Base-by-base conservation (phyloP, 2,329 filamentous ascomycete genomes). In the Orbilia javanica region DNA sequence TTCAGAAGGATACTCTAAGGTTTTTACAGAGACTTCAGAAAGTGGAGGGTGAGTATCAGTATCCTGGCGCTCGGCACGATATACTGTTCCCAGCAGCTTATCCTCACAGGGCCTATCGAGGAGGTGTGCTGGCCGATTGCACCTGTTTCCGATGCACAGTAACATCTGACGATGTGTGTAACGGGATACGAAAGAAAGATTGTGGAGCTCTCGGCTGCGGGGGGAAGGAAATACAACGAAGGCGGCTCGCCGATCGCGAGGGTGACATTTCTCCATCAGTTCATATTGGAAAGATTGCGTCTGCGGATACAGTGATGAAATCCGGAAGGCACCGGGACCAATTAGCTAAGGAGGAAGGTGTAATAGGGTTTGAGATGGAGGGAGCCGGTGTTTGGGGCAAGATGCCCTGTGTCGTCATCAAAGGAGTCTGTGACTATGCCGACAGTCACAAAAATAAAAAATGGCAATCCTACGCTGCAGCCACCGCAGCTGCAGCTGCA, bases 261-360 rank as follows among this genome's bases (percentile, higher is more conserved):
- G 20, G 27, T 15, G 13, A 15, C 6, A 27, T 42, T n/a, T 18
- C 7, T 6, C 68, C 68, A 13, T 22, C n/a, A 44, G 29, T 84
- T 13, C 83, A 84, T 52, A 83, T 84, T 65, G 84, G 84, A n/a
- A 70, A 50, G 0, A 82, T 85, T 25, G 84, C 82, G 11, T 83
- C 82, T 18, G 83, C 81, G 8, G 81, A 84, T 53, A 68, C 79
- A 7, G 82, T 84, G 3, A 83, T 85, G 79, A 84, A 83, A 46
- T 81, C 82, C 11, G 82, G 79, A 18, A 53, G 70, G 15, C 67
- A 82, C 25, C 81, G 83, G 18, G 81, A 84, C 48, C 18, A 69
- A 15, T 46, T 83, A 55, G 79, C 80, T 10, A 31, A 34, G 2
- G 42, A 55, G 52, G 74, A 83, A 18, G 70, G 73, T 1, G 79